Evolutionary conservation across 1,139 yeast species (phyloP), one percentile per base, ranked within the genome.

Genomic region (Kodamaea plutei): DNA sequence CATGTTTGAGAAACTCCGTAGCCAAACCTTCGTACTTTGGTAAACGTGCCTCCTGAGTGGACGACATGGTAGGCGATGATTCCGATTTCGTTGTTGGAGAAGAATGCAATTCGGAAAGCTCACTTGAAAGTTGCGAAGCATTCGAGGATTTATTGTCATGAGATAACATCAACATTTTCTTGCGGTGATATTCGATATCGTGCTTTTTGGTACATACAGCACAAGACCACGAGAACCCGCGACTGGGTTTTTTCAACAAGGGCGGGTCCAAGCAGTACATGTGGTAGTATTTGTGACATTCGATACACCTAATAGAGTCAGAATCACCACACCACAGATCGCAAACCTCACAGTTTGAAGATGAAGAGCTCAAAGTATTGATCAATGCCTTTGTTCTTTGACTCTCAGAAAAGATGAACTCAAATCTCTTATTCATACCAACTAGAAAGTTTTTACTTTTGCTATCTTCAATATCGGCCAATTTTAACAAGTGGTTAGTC

Each of bases 171-270:
- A 67, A 39, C 35, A 59, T 56, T 35, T 64, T 53, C 35, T 56
- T 60, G 32, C 54, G 52, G 30, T 47, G 58, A 35, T 64, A 43
- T 36, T 63, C 68, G 25, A 62, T 52, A 37, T 64, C 74, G 28
- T 61, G 55, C 23, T 52, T 64, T 43, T 73, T 74, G 12, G 84
- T 70, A 58, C 96, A 88, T 3, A 64, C 54, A 15, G 87, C 91
- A 64, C 96, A 89, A n/a, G 88, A 73, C 96, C 96, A 89, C 5
- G 88, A 84, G 51, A 87, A 84, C 1, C 96, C 96, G 36, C 95
- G 62, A 28, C 87, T 79, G 0, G 96, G 96, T 46, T 84, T 84
- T 43, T 76, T 74, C 32, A 73, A 53, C 26, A 87, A 56, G 0
- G 96, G 96, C 1, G 96, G 96, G 39, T 83, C 88, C 28, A 89